These are phyloP conservation scores for Malania oleifera DNA, from an alignment of 164 flowering plant species.

Conservation along the genomic window DNA sequence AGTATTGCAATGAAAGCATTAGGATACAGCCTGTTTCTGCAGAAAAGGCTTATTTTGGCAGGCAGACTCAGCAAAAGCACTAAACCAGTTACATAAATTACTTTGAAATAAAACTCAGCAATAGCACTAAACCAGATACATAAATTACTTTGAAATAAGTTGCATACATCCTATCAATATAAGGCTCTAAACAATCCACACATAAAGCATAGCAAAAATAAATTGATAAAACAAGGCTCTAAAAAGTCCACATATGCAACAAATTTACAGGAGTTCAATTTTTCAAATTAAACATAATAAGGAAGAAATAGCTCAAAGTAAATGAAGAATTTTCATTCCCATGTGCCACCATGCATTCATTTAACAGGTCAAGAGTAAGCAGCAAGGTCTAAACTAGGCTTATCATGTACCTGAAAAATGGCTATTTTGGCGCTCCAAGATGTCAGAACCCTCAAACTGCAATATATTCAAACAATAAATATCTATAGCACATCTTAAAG, in stretches of 20 bases:
- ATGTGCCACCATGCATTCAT: not conserved
- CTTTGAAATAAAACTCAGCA: not conserved
- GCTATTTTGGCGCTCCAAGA: conserved; percentile 51
- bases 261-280: not conserved
- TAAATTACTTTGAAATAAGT: too few species aligned
- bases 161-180: too few species aligned
- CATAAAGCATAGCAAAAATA: not conserved
- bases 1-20: too few species aligned
- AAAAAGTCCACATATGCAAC: not conserved
- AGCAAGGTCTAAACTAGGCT: not conserved
- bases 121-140: not conserved
- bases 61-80: not conserved
- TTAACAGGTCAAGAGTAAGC: not conserved
- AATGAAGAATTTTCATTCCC: not conserved
- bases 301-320: not conserved
- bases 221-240: not conserved
- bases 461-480: too few species aligned
- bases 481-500: too few species aligned
- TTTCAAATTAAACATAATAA: not conserved
- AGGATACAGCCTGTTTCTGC: too few species aligned
- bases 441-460: conserved; percentile 76
- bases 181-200: too few species aligned
- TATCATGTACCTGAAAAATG: conserved; percentile 51
- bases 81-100: not conserved
- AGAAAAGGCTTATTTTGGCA: not conserved